Percentiles rank a stretch among this genome's conserved stretches.
These are phyloP conservation scores for Acaromyces ingoldii DNA, from an alignment of 1,284 basidiomycete genomes.

Conservation along the genomic window DNA sequence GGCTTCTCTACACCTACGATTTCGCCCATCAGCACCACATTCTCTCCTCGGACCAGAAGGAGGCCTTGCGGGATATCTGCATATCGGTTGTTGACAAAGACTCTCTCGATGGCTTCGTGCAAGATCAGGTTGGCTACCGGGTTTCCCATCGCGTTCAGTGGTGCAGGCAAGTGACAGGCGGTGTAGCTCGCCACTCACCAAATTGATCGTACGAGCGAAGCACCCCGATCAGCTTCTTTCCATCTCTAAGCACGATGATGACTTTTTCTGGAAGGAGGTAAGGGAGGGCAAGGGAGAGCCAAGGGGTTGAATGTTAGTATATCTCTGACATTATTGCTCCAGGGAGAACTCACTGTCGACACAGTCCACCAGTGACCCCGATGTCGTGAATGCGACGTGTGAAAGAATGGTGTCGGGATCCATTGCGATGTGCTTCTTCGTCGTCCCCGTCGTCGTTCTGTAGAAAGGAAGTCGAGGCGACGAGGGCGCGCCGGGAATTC, in stretches of 20 bases:
- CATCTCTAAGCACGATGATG: conserved; percentile 91
- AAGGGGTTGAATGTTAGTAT: neutral
- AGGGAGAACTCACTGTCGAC: conserved; percentile 40
- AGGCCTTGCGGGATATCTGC: conserved; percentile 81
- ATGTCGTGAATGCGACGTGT: conserved; percentile 50
- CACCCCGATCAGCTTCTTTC: conserved; percentile 91
- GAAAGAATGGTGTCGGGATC: conserved; percentile 45
- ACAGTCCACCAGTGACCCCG: conserved; percentile 47
- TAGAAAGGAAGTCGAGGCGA: too few species aligned
- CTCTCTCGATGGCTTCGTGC: conserved; percentile 62
- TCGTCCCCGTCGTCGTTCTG: too few species aligned
- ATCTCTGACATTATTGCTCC: neutral
- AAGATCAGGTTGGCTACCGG: conserved; percentile 81
- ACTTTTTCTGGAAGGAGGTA: conserved; percentile 66
- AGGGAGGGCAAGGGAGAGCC: neutral
- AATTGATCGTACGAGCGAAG: conserved; percentile 98
- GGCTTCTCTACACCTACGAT: conserved; percentile 64
- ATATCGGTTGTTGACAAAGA: conserved; percentile 61
- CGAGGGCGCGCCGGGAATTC: too few species aligned
- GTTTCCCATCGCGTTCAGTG: neutral
- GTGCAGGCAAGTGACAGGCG: too few species aligned
- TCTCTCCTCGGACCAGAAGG: conserved; percentile 93
- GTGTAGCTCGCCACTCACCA: too few species aligned
- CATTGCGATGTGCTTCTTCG: conserved; percentile 18
- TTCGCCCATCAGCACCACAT: conserved; percentile 94